phyloP scores from a whole-genome alignment of 176 grass and related monocot genomes.

The Lolium rigidum region DNA sequence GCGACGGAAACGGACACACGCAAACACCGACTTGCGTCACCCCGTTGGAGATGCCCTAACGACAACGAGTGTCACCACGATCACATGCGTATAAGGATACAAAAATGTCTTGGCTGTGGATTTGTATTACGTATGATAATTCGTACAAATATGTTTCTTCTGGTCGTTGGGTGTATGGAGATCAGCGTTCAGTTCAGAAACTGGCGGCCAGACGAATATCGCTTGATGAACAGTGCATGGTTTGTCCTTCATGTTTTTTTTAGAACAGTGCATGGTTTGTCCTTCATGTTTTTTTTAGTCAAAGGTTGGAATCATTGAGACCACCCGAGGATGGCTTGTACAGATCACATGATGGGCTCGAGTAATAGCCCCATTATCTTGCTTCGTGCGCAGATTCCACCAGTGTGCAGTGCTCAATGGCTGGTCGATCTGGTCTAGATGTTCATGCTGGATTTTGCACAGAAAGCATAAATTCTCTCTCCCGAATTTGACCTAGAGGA shows the following conservation, averaged over 20 bases:
- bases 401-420: background rate
- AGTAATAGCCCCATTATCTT: background rate
- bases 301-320: constrained; percentile 46
- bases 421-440: too few species aligned
- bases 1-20: too few species aligned
- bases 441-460: background rate
- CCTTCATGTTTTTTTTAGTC: background rate
- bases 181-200: background rate
- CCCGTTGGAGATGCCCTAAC: too few species aligned
- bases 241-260: too few species aligned
- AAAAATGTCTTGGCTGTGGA: too few species aligned
- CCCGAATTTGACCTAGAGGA: background rate
- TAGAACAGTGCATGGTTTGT: background rate
- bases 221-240: background rate
- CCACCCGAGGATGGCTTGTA: background rate
- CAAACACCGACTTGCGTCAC: too few species aligned
- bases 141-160: too few species aligned
- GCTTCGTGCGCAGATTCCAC: background rate
- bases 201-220: background rate
- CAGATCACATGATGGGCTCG: constrained; percentile 37
- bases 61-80: too few species aligned
- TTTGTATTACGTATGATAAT: too few species aligned
- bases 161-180: background rate
- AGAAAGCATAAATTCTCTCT: background rate
- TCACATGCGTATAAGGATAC: too few species aligned